Conservation (phyloP, 73 alveolate species). For the Loxodes magnus region DNA sequence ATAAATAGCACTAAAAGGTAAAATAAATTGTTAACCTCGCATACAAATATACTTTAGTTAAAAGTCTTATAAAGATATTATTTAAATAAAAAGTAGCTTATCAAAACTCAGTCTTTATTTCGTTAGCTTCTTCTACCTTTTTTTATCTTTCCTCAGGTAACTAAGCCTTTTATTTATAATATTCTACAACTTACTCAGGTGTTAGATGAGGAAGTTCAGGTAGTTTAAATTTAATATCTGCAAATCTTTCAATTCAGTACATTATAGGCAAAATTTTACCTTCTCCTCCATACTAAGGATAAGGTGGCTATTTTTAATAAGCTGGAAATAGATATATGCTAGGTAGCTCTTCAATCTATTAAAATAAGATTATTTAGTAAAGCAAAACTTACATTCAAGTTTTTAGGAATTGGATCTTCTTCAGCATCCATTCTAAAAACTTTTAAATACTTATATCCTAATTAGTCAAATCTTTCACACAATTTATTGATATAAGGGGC, state of each 20-base stretch:
- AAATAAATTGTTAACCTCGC: no score
- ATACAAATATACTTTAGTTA: no score
- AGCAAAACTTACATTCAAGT: no score
- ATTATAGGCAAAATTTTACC: constrained; percentile 1
- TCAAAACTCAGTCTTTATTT: no score
- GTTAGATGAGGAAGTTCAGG: constrained; percentile 14
- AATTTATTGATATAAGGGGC: neutral
- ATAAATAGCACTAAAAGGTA: no score
- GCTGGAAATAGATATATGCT: constrained; percentile 2
- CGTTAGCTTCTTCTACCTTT: constrained; percentile 3
- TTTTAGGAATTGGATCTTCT: constrained; percentile 1
- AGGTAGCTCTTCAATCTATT: neutral
- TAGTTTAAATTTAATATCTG: constrained; percentile 7
- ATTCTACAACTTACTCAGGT: constrained; percentile 8
- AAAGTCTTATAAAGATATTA: no score
- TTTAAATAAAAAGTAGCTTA: no score
- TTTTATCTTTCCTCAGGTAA: neutral
- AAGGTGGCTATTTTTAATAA: neutral
- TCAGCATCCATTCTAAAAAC: constrained; percentile 5
- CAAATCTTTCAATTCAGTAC: constrained; percentile 7
- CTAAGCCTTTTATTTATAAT: neutral
- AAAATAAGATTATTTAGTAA: no score
- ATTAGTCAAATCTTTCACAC: neutral
- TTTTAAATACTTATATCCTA: neutral
- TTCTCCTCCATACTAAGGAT: constrained; percentile 3